Evolutionary conservation across 2,329 filamentous ascomycete species (phyloP).

Genomic region (Ascochyta fabae): DNA sequence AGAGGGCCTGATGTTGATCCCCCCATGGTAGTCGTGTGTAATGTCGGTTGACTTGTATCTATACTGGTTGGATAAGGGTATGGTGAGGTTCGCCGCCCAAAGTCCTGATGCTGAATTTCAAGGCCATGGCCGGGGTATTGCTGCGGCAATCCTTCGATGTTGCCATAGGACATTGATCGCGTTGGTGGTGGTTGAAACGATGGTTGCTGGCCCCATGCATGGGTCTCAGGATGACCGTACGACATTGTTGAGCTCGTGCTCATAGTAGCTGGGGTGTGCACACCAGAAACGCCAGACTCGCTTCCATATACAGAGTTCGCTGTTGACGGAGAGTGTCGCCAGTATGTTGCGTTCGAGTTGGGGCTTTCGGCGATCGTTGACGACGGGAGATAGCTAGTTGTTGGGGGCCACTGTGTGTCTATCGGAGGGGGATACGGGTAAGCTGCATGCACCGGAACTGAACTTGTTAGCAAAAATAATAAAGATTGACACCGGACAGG

Average conservation of each 20-base stretch:
- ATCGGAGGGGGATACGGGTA: constrained; percentile 46
- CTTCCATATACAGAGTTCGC: constrained; percentile 45
- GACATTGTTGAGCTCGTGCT: constrained; percentile 47
- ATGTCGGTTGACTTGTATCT: constrained; percentile 39
- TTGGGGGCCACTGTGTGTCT: constrained; percentile 47
- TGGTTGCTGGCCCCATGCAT: constrained; percentile 36
- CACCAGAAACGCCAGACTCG: constrained; percentile 45
- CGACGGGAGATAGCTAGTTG: constrained; percentile 41
- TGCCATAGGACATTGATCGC: constrained; percentile 50
- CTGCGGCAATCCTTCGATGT: constrained; percentile 46
- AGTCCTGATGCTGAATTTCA: constrained; percentile 42
- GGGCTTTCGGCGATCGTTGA: constrained; percentile 45
- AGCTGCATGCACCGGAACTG: constrained; percentile 41
- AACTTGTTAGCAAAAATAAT: constrained; percentile 21
- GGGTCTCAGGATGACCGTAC: constrained; percentile 41
- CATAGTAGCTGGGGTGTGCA: constrained; percentile 45
- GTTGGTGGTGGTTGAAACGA: constrained; percentile 42
- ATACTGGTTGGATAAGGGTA: constrained; percentile 44
- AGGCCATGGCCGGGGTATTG: constrained; percentile 41
- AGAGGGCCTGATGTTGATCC: constrained; percentile 38
- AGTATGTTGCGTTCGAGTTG: constrained; percentile 40
- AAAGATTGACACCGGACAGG: background rate
- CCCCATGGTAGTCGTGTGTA: constrained; percentile 37
- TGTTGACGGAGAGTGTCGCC: constrained; percentile 45
- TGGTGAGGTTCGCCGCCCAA: constrained; percentile 40